Percentiles rank a stretch among this genome's conserved stretches.
Conservation (phyloP, 2,329 filamentous ascomycete genomes). For the Colletotrichum somersetense region DNA sequence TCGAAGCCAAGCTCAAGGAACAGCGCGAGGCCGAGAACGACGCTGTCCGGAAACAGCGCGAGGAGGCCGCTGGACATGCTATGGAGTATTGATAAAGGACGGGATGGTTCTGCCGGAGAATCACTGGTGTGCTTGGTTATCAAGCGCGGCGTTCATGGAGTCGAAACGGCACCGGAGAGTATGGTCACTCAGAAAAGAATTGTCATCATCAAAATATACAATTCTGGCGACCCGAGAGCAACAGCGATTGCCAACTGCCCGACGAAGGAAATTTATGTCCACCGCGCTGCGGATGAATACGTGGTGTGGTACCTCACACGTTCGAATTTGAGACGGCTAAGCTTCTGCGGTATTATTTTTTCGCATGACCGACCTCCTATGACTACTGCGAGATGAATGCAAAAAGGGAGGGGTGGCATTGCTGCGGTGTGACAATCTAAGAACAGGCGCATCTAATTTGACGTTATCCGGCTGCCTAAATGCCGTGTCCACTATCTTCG, state of each 20-base stretch:
- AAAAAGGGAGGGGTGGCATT: background rate
- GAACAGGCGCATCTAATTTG: conserved; percentile 19
- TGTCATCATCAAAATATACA: background rate
- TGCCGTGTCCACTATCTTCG: conserved; percentile 6
- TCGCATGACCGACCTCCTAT: background rate
- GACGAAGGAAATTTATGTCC: background rate
- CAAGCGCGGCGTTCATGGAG: conserved; percentile 26
- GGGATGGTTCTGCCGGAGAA: background rate
- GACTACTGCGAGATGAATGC: background rate
- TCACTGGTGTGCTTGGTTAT: background rate
- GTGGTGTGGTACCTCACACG: background rate
- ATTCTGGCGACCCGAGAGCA: background rate
- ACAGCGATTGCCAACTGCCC: background rate
- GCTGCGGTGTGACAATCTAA: conserved; percentile 10
- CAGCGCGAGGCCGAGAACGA: conserved; percentile 72
- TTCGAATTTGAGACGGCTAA: background rate
- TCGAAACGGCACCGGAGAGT: conserved; percentile 14
- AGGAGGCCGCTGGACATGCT: conserved; percentile 68
- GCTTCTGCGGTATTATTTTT: background rate
- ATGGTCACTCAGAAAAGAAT: conserved; percentile 1
- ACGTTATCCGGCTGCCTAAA: conserved; percentile 30
- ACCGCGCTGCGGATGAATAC: too few species aligned
- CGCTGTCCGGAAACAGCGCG: conserved; percentile 62
- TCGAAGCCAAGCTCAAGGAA: conserved; percentile 76
- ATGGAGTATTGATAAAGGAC: conserved; percentile 62